Percentiles rank a stretch among this genome's conserved stretches.
These are phyloP conservation scores for Apiosordaria backusii DNA, from an alignment of 495 filamentous ascomycete genomes.

Conservation along the genomic window DNA sequence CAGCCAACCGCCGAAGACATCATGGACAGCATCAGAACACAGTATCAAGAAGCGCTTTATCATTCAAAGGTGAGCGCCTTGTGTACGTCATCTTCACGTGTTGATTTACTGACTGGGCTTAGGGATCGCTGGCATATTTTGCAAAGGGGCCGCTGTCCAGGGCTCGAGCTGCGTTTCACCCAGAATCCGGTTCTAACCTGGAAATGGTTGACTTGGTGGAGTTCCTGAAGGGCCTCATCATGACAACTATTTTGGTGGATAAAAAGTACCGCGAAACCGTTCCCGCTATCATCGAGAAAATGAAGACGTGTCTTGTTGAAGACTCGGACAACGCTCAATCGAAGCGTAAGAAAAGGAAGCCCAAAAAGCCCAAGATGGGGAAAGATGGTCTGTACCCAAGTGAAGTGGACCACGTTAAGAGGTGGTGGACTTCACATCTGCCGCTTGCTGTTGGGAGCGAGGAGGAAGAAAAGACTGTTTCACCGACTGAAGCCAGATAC, in stretches of 20 bases:
- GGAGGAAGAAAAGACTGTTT: constrained; percentile 36
- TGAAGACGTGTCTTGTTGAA: constrained; percentile 51
- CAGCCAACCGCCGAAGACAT: constrained; percentile 61
- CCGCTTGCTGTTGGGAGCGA: constrained; percentile 24
- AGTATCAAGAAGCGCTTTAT: constrained; percentile 89
- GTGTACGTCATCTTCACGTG: neutral
- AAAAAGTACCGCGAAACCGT: constrained; percentile 82
- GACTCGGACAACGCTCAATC: constrained; percentile 57
- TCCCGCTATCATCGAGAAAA: constrained; percentile 60
- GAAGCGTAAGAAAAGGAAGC: constrained; percentile 55
- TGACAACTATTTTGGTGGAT: constrained; percentile 73
- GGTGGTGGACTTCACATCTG: constrained; percentile 69
- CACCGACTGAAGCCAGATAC: constrained; percentile 47
- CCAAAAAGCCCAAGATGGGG: constrained; percentile 66
- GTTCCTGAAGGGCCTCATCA: constrained; percentile 67
- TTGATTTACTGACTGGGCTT: constrained; percentile 24
- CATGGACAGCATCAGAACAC: constrained; percentile 63
- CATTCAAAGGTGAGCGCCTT: constrained; percentile 64
- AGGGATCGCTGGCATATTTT: constrained; percentile 93
- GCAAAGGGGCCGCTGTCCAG: constrained; percentile 93
- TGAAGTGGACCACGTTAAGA: constrained; percentile 70
- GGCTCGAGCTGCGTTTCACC: constrained; percentile 71
- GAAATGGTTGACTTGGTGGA: constrained; percentile 57
- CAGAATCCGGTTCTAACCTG: constrained; percentile 50
- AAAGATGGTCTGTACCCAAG: constrained; percentile 73